phyloP scores from a whole-genome alignment of 83 land plant species.

The Diphasiastrum complanatum region DNA sequence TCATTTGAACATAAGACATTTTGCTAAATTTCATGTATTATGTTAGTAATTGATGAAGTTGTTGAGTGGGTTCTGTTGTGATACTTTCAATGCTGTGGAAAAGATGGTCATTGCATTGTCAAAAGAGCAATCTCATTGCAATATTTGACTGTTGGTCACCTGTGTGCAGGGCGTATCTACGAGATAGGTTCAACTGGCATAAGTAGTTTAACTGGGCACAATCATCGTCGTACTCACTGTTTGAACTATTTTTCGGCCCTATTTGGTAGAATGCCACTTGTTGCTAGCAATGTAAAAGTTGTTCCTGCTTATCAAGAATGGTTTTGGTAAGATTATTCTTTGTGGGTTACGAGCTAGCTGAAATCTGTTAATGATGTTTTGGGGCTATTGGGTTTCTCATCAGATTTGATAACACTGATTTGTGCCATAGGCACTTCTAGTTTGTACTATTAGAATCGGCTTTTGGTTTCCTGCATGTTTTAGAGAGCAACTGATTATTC shows the following conservation, averaged over 20 bases:
- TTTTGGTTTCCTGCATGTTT: too few relatives aligned
- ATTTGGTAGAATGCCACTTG: constrained; percentile 72
- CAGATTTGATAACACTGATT: too few relatives aligned
- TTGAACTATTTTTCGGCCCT: constrained; percentile 55
- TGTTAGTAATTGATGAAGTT: not conserved
- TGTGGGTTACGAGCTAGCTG: too few relatives aligned
- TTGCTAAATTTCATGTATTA: not conserved
- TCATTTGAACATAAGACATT: too few relatives aligned
- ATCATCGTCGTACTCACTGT: constrained; percentile 50
- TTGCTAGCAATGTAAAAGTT: constrained; percentile 69
- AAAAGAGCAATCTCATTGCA: too few relatives aligned
- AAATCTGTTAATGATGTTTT: not conserved
- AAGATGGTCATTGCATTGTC: not conserved
- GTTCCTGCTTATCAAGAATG: constrained; percentile 53
- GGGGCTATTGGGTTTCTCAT: not conserved
- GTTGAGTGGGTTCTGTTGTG: not conserved
- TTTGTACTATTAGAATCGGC: too few relatives aligned
- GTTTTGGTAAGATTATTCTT: constrained; percentile 59
- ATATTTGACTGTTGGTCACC: too few relatives aligned
- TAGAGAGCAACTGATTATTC: too few relatives aligned
- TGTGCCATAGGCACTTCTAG: too few relatives aligned
- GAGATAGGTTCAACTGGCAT: constrained; percentile 98
- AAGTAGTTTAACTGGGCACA: constrained; percentile 87
- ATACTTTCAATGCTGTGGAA: not conserved
- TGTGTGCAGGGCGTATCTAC: constrained; percentile 52